Evolutionary conservation across 257 asterid genomes (phyloP), one percentile per base, ranked within the genome.

Genomic region (Cordia subcordata): DNA sequence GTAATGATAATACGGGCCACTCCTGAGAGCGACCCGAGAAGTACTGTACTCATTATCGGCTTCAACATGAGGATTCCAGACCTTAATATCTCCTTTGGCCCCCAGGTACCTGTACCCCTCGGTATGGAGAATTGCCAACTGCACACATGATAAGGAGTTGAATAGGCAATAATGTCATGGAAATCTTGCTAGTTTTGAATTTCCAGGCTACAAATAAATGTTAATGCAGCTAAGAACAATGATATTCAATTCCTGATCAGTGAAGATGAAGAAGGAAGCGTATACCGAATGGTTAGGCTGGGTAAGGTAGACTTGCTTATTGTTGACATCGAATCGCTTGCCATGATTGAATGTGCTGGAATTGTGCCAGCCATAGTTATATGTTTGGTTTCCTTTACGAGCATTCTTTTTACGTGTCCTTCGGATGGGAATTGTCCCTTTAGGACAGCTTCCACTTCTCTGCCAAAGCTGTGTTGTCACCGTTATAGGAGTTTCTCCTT

Each of bases 381-480:
- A 3, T 27, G 35, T 27, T 27, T 3, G 84, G 81, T 92, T 90
- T 32, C 94, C 94, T 77, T 95, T 75, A 6, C 81, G 49, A n/a
- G 87, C 60, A 55, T 91, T 95, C 63, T 77, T 64, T 37, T 79
- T 91, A 0, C 65, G 69, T 20, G 95, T 85, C 78, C 98, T 77
- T 71, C 98, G 61, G 11, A 91, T 72, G 3, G 97, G 97, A 40
- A 90, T 79, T 13, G 94, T 85, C 38, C 56, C 90, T 65, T 74
- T 79, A 0, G 85, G 64, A 67, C 97, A 90, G 61, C 55, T 74
- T 27, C 94, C 97, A 54, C 75, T 90, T 85, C 79, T 79, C 59
- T 90, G 97, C 94, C 94, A 90, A 20, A 87, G 76, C 82, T 90
- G 97, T 27, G 35, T 27, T 27, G 35, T 27, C 35, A 27, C 35